These are phyloP conservation scores for Protostelium mycophagum DNA, from an alignment of 78 protist genomes.

Conservation along the genomic window DNA sequence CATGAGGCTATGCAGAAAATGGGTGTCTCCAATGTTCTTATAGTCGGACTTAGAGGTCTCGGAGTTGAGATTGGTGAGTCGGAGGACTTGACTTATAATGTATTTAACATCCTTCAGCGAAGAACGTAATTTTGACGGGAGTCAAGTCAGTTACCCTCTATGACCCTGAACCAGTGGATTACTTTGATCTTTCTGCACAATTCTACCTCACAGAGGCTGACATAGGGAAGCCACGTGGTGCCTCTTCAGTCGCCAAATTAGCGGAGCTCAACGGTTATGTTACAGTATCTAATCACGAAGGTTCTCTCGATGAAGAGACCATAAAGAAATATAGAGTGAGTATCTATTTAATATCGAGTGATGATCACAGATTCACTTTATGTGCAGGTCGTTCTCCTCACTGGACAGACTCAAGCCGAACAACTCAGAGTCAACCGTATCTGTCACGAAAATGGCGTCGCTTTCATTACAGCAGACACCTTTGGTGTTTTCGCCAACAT, in stretches of 20 bases:
- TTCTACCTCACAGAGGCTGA: constrained; percentile 83
- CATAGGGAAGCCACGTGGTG: constrained; percentile 73
- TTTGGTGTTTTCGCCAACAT: constrained; percentile 76
- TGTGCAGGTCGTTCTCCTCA: constrained; percentile 62
- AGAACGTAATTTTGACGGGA: constrained; percentile 97
- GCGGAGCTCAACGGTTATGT: constrained; percentile 91
- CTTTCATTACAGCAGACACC: constrained; percentile 50
- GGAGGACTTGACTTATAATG: background rate
- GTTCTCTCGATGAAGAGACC: constrained; percentile 45
- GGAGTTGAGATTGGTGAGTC: constrained; percentile 91
- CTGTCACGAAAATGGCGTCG: constrained; percentile 42
- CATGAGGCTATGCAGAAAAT: constrained; percentile 83
- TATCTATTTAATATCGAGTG: background rate
- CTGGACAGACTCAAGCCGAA: constrained; percentile 17
- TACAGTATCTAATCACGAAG: constrained; percentile 20
- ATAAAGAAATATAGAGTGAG: constrained; percentile 34
- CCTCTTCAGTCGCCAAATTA: constrained; percentile 50
- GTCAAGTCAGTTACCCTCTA: constrained; percentile 87
- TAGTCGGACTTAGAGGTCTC: constrained; percentile 90
- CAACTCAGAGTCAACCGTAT: constrained; percentile 44
- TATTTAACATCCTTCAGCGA: constrained; percentile 70
- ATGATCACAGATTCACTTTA: background rate
- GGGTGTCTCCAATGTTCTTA: constrained; percentile 67
- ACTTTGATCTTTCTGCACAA: constrained; percentile 39
- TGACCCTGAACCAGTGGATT: constrained; percentile 54